Percentiles rank a stretch among this genome's conserved stretches.
Evolutionary conservation across 1,284 basidiomycete genomes (phyloP).

Genomic region (Erythrobasidium hasegawianum): DNA sequence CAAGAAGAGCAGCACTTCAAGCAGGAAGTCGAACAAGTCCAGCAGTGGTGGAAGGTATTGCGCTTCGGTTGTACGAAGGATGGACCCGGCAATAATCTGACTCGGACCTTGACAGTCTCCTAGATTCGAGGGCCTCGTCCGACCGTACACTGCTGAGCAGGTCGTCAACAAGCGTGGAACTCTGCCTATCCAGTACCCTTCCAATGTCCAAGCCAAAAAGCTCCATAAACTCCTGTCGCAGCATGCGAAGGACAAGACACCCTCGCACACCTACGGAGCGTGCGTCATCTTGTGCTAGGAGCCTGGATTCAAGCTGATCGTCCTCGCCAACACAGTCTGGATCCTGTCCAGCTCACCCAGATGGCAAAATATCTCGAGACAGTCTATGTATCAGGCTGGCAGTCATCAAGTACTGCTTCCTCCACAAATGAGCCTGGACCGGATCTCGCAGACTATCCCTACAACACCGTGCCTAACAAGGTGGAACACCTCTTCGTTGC

Average conservation of each 20-base stretch:
- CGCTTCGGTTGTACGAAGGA: constrained; percentile 39
- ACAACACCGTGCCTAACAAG: constrained; percentile 55
- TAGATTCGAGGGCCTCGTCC: constrained; percentile 76
- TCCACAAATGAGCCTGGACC: constrained; percentile 94
- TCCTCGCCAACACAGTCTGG: constrained; percentile 60
- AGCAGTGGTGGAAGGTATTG: constrained; percentile 85
- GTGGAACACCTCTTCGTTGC: constrained; percentile 62
- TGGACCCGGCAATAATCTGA: neutral
- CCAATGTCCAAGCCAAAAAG: constrained; percentile 80
- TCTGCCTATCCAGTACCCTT: constrained; percentile 78
- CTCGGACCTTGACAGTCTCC: constrained; percentile 59
- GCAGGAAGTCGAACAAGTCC: constrained; percentile 75
- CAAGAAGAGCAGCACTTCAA: constrained; percentile 58
- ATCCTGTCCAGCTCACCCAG: constrained; percentile 89
- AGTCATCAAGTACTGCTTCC: constrained; percentile 76
- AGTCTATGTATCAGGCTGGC: constrained; percentile 96
- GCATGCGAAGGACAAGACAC: constrained; percentile 67
- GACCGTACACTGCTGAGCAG: constrained; percentile 87
- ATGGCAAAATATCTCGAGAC: constrained; percentile 94
- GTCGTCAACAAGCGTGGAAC: constrained; percentile 94
- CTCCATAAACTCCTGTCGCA: constrained; percentile 67
- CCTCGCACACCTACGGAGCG: constrained; percentile 95
- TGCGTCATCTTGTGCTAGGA: constrained; percentile 55
- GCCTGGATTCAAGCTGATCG: neutral
- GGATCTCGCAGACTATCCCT: constrained; percentile 66